These are phyloP conservation scores for Vanrija pseudolonga DNA, from an alignment of 1,284 basidiomycete genomes.

Conservation along the genomic window DNA sequence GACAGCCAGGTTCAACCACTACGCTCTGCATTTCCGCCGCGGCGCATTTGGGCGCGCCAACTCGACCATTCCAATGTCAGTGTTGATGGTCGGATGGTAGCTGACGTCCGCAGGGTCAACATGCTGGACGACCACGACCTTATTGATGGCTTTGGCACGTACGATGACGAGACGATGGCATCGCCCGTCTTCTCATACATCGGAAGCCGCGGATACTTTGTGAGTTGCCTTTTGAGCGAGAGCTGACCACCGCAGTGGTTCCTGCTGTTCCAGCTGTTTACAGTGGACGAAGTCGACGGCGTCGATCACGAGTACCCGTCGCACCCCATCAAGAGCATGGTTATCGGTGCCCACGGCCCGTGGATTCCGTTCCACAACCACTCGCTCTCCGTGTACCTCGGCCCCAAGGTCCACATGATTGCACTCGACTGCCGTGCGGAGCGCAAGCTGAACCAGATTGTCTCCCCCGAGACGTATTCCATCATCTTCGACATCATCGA, in stretches of 20 bases:
- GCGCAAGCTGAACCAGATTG: slow-evolving; percentile 73
- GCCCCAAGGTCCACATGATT: slow-evolving; percentile 63
- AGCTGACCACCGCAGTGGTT: slow-evolving; percentile 53
- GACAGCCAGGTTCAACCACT: slow-evolving; percentile 68
- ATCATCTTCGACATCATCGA: slow-evolving; percentile 64
- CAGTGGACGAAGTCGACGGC: slow-evolving; percentile 72
- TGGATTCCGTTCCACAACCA: slow-evolving; percentile 77
- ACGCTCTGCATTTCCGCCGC: slow-evolving; percentile 76
- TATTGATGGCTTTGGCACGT: slow-evolving; percentile 88
- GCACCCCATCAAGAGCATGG: slow-evolving; percentile 66
- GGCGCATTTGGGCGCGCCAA: slow-evolving; percentile 92
- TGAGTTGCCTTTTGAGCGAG: slow-evolving; percentile 2
- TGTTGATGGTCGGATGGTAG: too few species aligned
- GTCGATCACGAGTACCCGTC: slow-evolving; percentile 56
- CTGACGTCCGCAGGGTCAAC: slow-evolving; percentile 35
- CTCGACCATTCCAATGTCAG: slow-evolving; percentile 68
- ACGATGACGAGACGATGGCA: slow-evolving; percentile 67
- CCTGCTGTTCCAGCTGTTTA: slow-evolving; percentile 87
- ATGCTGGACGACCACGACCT: slow-evolving; percentile 62
- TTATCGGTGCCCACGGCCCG: slow-evolving; percentile 68
- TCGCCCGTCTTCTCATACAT: slow-evolving; percentile 67
- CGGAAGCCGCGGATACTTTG: slow-evolving; percentile 76
- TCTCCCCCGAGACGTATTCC: slow-evolving; percentile 66
- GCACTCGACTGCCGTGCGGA: slow-evolving; percentile 88
- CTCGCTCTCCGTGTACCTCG: slow-evolving; percentile 60